Base-by-base conservation (phyloP, 768 basidiomycete genomes). In the Rossbeevera mucosa region DNA sequence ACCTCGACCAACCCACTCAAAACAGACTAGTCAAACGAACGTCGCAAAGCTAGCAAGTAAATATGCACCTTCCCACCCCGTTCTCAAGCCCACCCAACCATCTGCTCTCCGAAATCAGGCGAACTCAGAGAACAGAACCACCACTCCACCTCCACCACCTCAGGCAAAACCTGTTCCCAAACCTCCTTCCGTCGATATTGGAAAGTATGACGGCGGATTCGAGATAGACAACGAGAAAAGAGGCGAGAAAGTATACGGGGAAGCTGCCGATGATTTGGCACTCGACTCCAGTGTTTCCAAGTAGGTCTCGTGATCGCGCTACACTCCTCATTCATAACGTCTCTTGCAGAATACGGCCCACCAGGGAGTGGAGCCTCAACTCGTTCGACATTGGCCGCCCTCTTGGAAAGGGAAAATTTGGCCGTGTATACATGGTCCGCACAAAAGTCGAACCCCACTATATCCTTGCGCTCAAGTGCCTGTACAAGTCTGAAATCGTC, bases 371-470 rank as follows among this genome's bases (percentile, higher is more conserved):
- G 87, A 83, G 80, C 26, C 75, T 98, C 4, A 80, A 82, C 53
- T 79, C 85, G 49, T 96, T 99, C 61, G 92, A 96, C 57, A 95
- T 98, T 63, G 95, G 96, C 16, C 83, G 93, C 11, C 93, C 94
- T 3, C 79, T 99, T 2, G 96, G 96, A n/a, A 97, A 98, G 68
- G 96, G 96, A 43, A 98, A 98, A 74, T 99, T 98, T 61, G 96
- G 96, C 1, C 88, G 93, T 3, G 96, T 99, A 22, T 98, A 99
- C 76, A 94, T 98, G 86, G 93, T 95, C 42, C 83, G 94, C 47
- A 97, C 95, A 18, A 95, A 94, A 69, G 69, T 75, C 54, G 80
- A 86, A 53, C 92, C 94, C 1, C 82, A 86, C 54, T 98, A 90
- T 75, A 95, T 97, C 66, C 83, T 98, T 62, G 95, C 95, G 21